A percentile compares a stretch with the other conserved stretches of the same genome.
phyloP scores from a whole-genome alignment of 202 grass and related monocot genomes.

The Musa balbisiana region DNA sequence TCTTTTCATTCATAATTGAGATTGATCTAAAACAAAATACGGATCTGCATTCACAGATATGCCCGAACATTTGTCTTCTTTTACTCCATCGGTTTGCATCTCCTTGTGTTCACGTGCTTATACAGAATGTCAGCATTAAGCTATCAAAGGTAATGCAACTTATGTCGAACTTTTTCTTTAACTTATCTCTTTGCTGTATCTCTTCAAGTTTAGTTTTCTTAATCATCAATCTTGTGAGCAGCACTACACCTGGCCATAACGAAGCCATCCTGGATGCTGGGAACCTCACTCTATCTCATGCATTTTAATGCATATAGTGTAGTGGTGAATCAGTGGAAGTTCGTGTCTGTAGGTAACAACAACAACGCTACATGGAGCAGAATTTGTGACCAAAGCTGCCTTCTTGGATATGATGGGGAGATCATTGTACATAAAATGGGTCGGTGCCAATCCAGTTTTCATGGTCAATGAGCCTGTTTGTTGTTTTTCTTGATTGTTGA shows the following conservation, averaged over 20 bases:
- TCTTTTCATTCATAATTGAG: background rate
- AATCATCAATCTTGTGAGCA: conserved; percentile 20
- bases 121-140: conserved; percentile 99
- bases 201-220: background rate
- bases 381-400: background rate
- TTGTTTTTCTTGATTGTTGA: background rate
- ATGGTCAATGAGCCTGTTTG: background rate
- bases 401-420: background rate
- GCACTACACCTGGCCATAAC: conserved; percentile 47
- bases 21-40: background rate
- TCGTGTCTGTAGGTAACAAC: background rate
- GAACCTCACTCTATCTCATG: conserved; percentile 49
- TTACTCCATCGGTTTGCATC: conserved; percentile 98
- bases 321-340: background rate
- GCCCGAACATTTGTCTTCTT: conserved; percentile 97
- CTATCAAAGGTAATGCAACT: conserved; percentile 60
- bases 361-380: background rate
- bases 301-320: conserved; percentile 18
- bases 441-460: background rate
- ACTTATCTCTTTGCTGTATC: background rate
- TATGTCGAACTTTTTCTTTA: background rate
- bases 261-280: conserved; percentile 81
- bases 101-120: conserved; percentile 92
- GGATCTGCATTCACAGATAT: conserved; percentile 39
- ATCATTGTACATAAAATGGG: background rate